A percentile compares a stretch with the other conserved stretches of the same genome.
phyloP scores from a whole-genome alignment of 2,329 filamentous ascomycete species.

The Cryphonectria naterciae region DNA sequence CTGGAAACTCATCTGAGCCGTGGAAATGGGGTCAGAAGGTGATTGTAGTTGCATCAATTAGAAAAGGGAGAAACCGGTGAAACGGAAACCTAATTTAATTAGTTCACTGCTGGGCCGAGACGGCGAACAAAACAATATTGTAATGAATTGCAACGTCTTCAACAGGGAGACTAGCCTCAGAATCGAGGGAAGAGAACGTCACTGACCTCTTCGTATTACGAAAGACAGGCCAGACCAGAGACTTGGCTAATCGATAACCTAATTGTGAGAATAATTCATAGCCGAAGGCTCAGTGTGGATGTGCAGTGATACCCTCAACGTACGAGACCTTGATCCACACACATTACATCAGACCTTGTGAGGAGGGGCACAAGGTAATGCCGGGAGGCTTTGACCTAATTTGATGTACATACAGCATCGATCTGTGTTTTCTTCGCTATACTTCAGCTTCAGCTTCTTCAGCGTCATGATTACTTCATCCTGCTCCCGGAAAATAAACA shows the following conservation, averaged over 20 bases:
- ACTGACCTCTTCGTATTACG: slow-evolving; percentile 1
- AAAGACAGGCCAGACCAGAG: slow-evolving; percentile 5
- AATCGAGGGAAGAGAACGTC: background rate
- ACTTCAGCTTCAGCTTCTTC: background rate
- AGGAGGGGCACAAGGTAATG: too few relatives aligned
- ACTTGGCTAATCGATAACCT: slow-evolving; percentile 21
- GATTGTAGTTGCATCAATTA: too few relatives aligned
- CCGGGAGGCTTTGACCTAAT: background rate
- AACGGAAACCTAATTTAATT: too few relatives aligned
- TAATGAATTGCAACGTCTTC: too few relatives aligned
- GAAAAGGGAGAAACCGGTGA: too few relatives aligned
- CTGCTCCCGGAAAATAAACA: background rate
- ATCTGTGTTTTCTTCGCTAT: background rate
- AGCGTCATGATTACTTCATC: background rate
- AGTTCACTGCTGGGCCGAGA: too few relatives aligned
- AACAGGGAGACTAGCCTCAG: too few relatives aligned
- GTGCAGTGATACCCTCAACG: slow-evolving; percentile 1
- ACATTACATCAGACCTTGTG: background rate
- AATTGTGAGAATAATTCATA: slow-evolving; percentile 7
- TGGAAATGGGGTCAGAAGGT: too few relatives aligned
- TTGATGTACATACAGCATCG: background rate
- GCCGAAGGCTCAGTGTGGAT: slow-evolving; percentile 6
- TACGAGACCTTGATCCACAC: slow-evolving; percentile 1
- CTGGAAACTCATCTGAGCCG: too few relatives aligned
- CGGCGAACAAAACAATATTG: too few relatives aligned